Evolutionary conservation across 352 stramenopile species (phyloP), one percentile per base, ranked within the genome.

Genomic region (Phytophthora tubulina): DNA sequence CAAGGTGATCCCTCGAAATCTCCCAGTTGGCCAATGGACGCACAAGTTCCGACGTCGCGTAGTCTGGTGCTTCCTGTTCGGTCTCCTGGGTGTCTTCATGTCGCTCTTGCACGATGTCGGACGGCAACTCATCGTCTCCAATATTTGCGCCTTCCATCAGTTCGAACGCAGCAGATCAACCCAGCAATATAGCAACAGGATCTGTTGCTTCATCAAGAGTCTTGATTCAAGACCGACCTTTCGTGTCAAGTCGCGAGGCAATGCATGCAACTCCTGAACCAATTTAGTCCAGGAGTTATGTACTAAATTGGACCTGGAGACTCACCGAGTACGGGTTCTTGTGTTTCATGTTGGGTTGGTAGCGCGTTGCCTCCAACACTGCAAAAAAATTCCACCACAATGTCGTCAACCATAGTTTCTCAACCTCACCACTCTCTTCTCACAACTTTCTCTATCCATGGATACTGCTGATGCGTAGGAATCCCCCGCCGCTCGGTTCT

Each of bases 391-490:
- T 27, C 21, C 21, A 2, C 21, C 21, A 27, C 21, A 27, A 27
- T 27, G 21, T 27, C 21, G 21, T 27, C 21, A 27, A 27, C 21
- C 21, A 27, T 27, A 27, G 21, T 27, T 27, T 27, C 21, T 27
- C 21, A 27, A 27, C 21, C 21, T 27, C 21, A 27, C 21, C 21
- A 27, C 21, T 27, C 21, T 27, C 21, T 27, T 27, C 21, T 27
- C 21, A 27, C 21, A 27, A 27, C 21, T 27, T 27, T 27, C 10
- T 79, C 42, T 27, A 80, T 59, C 89, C 95, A 67, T 94, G 95
- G 66, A 96, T 95, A 46, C 95, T 95, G 85, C 87, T 4, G 87
- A 94, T 46, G 86, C 91, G 73, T 94, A 93, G 50, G 89, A 89
- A 53, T 91, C 75, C 14, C 85, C 59, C 33, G 94, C 76, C 14